Conservation (phyloP, 495 filamentous ascomycete genomes). For the Hyphodiscus hymeniophilus region DNA sequence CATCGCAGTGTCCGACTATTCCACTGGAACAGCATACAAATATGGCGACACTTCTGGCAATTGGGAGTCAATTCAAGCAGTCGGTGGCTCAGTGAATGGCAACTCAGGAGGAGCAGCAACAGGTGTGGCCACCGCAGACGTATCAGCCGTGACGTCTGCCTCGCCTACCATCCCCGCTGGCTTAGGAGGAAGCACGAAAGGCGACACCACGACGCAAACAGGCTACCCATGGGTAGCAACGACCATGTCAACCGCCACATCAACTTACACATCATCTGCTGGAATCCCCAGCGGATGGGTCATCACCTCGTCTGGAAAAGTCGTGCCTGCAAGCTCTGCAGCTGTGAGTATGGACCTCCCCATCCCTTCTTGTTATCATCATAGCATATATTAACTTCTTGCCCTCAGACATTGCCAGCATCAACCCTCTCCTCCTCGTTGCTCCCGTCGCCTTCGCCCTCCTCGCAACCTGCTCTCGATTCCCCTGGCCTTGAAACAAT, state of each 20-base stretch:
- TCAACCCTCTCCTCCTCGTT: conserved; percentile 13
- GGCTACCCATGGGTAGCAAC: conserved; percentile 51
- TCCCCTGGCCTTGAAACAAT: conserved; percentile 14
- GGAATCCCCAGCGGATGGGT: conserved; percentile 66
- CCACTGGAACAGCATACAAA: conserved; percentile 68
- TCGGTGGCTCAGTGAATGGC: conserved; percentile 55
- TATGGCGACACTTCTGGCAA: conserved; percentile 60
- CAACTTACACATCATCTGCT: conserved; percentile 27
- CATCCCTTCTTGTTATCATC: not conserved
- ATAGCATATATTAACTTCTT: conserved; percentile 4
- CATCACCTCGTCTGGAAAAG: conserved; percentile 61
- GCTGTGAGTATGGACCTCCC: conserved; percentile 19
- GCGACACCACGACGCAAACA: conserved; percentile 14
- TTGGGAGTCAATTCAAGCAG: conserved; percentile 62
- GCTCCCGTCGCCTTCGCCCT: conserved; percentile 14
- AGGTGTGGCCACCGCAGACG: conserved; percentile 11
- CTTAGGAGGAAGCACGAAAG: conserved; percentile 14
- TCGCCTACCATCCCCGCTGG: conserved; percentile 22
- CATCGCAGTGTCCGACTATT: conserved; percentile 68
- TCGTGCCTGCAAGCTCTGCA: conserved; percentile 42
- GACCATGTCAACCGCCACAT: conserved; percentile 26
- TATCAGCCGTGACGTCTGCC: conserved; percentile 17
- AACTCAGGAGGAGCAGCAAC: conserved; percentile 12
- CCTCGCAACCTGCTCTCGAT: conserved; percentile 8
- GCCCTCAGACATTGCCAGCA: conserved; percentile 6